These are phyloP conservation scores for Phytopythium montanum DNA, from an alignment of 352 stramenopile species.

Conservation along the genomic window DNA sequence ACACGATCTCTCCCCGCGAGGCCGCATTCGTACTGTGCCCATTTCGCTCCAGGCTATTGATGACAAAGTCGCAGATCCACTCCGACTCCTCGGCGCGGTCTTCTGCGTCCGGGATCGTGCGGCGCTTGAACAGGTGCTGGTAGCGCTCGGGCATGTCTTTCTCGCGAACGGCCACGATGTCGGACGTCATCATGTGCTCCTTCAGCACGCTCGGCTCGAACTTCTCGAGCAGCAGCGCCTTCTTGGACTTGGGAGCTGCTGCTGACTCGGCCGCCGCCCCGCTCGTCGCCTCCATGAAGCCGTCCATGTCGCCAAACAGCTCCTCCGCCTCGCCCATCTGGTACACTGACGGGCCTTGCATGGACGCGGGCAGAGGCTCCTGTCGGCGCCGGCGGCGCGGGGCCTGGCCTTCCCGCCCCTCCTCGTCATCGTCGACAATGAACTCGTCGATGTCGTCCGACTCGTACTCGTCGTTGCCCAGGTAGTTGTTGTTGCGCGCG, in stretches of 20 bases:
- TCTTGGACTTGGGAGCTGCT: constrained; percentile 64
- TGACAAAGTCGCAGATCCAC: constrained; percentile 87
- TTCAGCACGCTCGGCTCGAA: constrained; percentile 86
- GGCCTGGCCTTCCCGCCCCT: constrained; percentile 72
- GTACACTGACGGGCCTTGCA: constrained; percentile 87
- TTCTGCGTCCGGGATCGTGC: constrained; percentile 79
- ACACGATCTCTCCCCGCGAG: constrained; percentile 83
- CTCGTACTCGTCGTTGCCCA: constrained; percentile 87
- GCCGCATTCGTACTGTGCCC: constrained; percentile 40
- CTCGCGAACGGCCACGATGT: constrained; percentile 77
- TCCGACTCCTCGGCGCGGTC: constrained; percentile 84
- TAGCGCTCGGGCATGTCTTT: constrained; percentile 80
- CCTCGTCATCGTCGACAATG: constrained; percentile 88
- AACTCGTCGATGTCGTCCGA: constrained; percentile 90
- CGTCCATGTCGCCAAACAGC: constrained; percentile 87
- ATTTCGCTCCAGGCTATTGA: constrained; percentile 70
- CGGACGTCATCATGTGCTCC: constrained; percentile 88
- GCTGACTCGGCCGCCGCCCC: constrained; percentile 29
- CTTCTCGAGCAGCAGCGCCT: constrained; percentile 82
- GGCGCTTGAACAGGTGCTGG: constrained; percentile 65
- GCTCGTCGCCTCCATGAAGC: constrained; percentile 80
- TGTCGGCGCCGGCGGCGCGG: constrained; percentile 75
- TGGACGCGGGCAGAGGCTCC: constrained; percentile 60
- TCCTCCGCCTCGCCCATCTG: constrained; percentile 89
- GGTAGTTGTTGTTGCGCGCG: constrained; percentile 66